A percentile compares a stretch with the other conserved stretches of the same genome.
Conservation (phyloP, 331 rosid species). For the Malus hybrid region DNA sequence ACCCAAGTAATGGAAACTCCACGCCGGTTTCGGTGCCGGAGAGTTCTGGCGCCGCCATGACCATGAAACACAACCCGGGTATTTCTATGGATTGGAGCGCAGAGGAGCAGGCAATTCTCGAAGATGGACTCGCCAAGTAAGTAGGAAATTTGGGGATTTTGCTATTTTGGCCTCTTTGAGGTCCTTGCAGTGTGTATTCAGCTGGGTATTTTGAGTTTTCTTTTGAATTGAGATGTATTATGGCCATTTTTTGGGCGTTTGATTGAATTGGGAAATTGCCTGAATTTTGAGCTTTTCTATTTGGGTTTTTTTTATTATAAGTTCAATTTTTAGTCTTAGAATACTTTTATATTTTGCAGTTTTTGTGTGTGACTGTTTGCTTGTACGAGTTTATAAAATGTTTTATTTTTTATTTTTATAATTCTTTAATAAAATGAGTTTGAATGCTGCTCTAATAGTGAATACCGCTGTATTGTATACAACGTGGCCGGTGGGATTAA, state of each 20-base stretch:
- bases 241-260: background rate
- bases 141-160: conserved; percentile 16
- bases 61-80: conserved; percentile 96
- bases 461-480: too few relatives aligned
- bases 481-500: too few relatives aligned
- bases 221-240: background rate
- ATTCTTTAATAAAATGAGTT: background rate
- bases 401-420: background rate
- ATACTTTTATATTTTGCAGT: background rate
- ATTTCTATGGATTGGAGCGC: conserved; percentile 76
- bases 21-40: conserved; percentile 43
- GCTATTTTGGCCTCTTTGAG: background rate
- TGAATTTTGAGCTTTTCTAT: background rate
- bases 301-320: background rate
- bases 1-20: conserved; percentile 52
- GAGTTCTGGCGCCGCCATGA: conserved; percentile 39
- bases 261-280: background rate
- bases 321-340: background rate
- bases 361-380: background rate
- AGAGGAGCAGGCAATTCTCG: conserved; percentile 80
- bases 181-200: background rate
- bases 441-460: too few relatives aligned
- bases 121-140: conserved; percentile 76
- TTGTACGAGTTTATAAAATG: background rate
- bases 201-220: background rate